Base-by-base conservation (phyloP, 352 stramenopile species). In the Pythium grandisporangium region DNA sequence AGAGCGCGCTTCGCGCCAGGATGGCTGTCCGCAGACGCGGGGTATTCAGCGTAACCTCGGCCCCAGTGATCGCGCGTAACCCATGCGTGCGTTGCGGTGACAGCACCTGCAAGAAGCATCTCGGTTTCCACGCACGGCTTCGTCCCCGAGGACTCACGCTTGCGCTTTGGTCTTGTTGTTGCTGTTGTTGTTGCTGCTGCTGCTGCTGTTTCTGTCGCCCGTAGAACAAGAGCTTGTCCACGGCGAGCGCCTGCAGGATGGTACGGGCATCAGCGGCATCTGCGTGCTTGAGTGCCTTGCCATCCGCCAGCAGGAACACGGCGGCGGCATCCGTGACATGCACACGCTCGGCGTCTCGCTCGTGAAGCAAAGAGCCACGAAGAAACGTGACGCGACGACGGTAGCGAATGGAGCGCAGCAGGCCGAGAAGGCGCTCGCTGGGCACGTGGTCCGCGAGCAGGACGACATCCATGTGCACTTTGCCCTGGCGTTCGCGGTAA, bases 401-500 rank as follows among this genome's bases (percentile, higher is more conserved):
- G 45, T 74, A 84, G 21, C 50, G 52, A 7, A 76, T 60, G 27
- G 65, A 69, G 14, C 69, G 41, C 11, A 80, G 51, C 38, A 84
- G 36, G 1, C 51, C 42, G 2, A 68, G 58, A 13, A 84, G 44
- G 0, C 55, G 41, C 19, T 66, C 50, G 11, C 34, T 58, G 2
- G 70, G 70, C 6, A 69, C 35, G 21, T 61, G 37, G 19, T 69
- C 54, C 2, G 46, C 53, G 8, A 84, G 38, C 24, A 80, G 66
- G 3, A 80, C 67, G 4, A 84, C 67, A 33, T 80, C 67, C 66
- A 84, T 78, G 42, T 76, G 71, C 26, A 84, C 58, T 33, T 65
- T 62, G 24, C 70, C 70, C 27, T 74, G 65, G 1, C 66, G 54
- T 34, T 55, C 45, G 29, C 67, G 64, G 43, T 84, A 84, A 40